phyloP scores from a whole-genome alignment of 2,329 filamentous ascomycete species.

The Emydomyces testavorans region DNA sequence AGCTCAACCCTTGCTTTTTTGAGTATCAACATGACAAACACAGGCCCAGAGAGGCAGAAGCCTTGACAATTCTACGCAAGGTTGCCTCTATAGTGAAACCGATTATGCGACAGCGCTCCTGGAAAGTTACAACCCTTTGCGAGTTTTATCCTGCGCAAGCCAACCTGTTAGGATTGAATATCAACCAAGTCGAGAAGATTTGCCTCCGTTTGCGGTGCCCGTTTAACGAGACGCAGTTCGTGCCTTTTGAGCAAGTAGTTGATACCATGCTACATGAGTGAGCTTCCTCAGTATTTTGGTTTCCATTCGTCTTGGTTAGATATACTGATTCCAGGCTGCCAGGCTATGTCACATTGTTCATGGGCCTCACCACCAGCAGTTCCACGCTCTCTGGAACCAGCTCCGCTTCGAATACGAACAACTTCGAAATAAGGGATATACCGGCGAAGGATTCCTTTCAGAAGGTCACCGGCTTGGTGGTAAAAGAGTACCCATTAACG shows the following conservation, averaged over 20 bases:
- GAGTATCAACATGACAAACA: conserved; percentile 45
- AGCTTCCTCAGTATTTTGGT: conserved; percentile 18
- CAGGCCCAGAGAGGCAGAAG: conserved; percentile 40
- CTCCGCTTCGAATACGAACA: conserved; percentile 74
- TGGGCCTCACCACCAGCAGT: conserved; percentile 70
- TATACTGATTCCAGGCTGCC: conserved; percentile 14
- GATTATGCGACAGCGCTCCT: conserved; percentile 77
- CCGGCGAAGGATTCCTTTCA: conserved; percentile 76
- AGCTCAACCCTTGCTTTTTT: conserved; percentile 39
- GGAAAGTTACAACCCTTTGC: conserved; percentile 65
- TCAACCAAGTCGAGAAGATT: conserved; percentile 65
- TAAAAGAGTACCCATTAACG: conserved; percentile 51
- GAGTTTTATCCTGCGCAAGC: conserved; percentile 73
- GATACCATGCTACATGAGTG: conserved; percentile 89
- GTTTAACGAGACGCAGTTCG: conserved; percentile 61
- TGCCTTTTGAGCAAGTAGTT: conserved; percentile 66
- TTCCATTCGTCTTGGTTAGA: neutral
- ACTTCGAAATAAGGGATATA: conserved; percentile 69
- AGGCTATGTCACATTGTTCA: conserved; percentile 71
- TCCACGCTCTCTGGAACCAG: conserved; percentile 80
- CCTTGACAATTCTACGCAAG: conserved; percentile 55
- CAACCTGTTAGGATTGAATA: conserved; percentile 70
- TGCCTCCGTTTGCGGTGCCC: conserved; percentile 70
- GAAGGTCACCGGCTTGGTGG: conserved; percentile 65
- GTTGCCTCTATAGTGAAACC: conserved; percentile 84